Evolutionary conservation across 345 rosid genomes (phyloP), one percentile per base, ranked within the genome.

Genomic region (Gynandropsis gynandra): DNA sequence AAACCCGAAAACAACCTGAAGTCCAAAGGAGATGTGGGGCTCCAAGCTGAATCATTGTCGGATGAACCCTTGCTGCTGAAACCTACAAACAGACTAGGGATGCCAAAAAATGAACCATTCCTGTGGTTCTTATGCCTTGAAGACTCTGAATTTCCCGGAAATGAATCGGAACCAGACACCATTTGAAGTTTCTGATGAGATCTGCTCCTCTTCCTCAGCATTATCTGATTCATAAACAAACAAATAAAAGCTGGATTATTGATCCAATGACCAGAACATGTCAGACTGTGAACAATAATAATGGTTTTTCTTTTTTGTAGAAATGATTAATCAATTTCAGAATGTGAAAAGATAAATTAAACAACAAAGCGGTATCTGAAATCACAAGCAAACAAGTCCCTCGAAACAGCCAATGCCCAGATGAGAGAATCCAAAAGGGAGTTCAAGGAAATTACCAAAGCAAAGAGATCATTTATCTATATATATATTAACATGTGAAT

Each of bases 11-110:
- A 75, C 61, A 76, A 62, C 66, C 74, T 77, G 52, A 75, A 69
- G 66, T 88, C 99, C 17, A 93, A 66, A 60, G 95, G 96, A 46
- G 99, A 88, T 16, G 86, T 88, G 39, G 99, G 97, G 69, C 99
- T 93, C 61, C 82, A 69, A 10, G 74, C 72, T 10, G 89, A 68
- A 47, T 88, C 99, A 43, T 65, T 69, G 67, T 93, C 94, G 4
- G 73, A 66, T 20, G 74, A 64, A 21, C 73, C 70, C 75, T 75
- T 88, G 5, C 66, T 65, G 61, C 59, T 76, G 21, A 61, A 64
- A 8, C 87, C 96, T 62, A 70, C 72, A 64, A 72, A 79, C 49
- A 89, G 72, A 44, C 85, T 62, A 38, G 88, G 74, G 57, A 67
- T 65, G 67, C 52, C 59, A 47, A 76, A 75, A 56, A 36, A 36